A percentile compares a stretch with the other conserved stretches of the same genome.
Conservation (phyloP, 202 grass and related monocot genomes). For the Sporobolus alterniflorus region DNA sequence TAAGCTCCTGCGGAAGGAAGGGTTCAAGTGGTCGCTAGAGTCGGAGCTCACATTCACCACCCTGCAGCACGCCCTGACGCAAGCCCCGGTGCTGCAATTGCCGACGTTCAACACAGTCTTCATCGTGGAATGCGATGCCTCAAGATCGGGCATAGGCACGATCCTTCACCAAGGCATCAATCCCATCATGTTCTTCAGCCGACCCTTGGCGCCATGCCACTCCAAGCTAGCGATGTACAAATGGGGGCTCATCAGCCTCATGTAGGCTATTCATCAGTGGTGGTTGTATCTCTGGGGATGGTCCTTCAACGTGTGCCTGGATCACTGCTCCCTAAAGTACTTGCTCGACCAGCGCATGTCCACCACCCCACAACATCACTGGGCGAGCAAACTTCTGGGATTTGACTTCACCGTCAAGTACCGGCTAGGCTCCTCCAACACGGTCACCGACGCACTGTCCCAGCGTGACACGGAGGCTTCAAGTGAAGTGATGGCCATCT, state of each 20-base stretch:
- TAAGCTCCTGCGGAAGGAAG: background rate
- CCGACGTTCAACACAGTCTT: background rate
- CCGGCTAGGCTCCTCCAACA: background rate
- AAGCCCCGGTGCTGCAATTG: fast-evolving
- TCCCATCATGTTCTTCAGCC: background rate
- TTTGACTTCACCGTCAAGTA: background rate
- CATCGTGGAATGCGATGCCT: background rate
- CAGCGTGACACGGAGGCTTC: too few relatives aligned
- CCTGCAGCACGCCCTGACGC: background rate
- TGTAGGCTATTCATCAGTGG: too few relatives aligned
- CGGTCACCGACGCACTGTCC: too few relatives aligned
- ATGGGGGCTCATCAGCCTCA: too few relatives aligned
- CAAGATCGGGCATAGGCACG: fast-evolving
- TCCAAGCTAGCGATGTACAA: background rate
- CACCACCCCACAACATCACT: background rate
- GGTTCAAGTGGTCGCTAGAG: background rate
- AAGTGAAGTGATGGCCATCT: too few relatives aligned
- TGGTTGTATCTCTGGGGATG: too few relatives aligned
- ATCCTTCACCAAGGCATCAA: background rate
- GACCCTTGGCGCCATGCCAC: background rate
- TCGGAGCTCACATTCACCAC: fast-evolving
- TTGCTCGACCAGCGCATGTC: background rate
- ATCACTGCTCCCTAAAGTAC: background rate
- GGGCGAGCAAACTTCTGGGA: background rate
- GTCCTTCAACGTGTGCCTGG: too few relatives aligned